Evolutionary conservation across 192 early-diverging fungal genomes (phyloP).

Genomic region (Podila minutissima): DNA sequence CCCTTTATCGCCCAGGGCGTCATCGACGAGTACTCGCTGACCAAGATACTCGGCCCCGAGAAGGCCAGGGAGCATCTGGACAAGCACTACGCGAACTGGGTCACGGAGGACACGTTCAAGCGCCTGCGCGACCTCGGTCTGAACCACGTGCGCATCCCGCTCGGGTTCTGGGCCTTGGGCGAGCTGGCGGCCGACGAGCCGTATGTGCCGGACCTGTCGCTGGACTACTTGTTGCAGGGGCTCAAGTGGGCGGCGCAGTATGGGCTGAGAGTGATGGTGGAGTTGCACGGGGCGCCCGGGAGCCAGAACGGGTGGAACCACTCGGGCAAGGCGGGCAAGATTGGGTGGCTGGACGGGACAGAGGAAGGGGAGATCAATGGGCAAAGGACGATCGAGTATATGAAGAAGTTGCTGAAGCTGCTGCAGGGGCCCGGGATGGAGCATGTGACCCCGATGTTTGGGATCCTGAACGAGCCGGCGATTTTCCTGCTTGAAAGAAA

Average conservation of each 20-base stretch:
- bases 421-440: slow-evolving; percentile 61
- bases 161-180: slow-evolving; percentile 77
- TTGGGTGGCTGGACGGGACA: slow-evolving; percentile 41
- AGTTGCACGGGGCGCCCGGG: slow-evolving; percentile 76
- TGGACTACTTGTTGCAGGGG: slow-evolving; percentile 65
- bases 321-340: slow-evolving; percentile 47
- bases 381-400: slow-evolving; percentile 60
- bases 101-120: slow-evolving; percentile 69
- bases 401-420: slow-evolving; percentile 60
- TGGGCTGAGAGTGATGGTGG: slow-evolving; percentile 72
- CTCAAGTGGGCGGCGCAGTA: slow-evolving; percentile 75
- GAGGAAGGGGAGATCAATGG: slow-evolving; percentile 58
- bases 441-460: slow-evolving; percentile 59
- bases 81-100: slow-evolving; percentile 69
- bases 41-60: slow-evolving; percentile 63
- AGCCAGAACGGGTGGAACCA: slow-evolving; percentile 80
- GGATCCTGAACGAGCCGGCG: slow-evolving; percentile 62
- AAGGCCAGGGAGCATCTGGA: slow-evolving; percentile 59
- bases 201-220: slow-evolving; percentile 67
- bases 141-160: slow-evolving; percentile 76
- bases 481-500: slow-evolving; percentile 27
- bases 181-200: slow-evolving; percentile 60
- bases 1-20: slow-evolving; percentile 36
- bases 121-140: slow-evolving; percentile 66
- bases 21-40: slow-evolving; percentile 75